Percentiles rank a stretch among this genome's conserved stretches.
phyloP scores from a whole-genome alignment of 352 stramenopile species.

The Pythium sukuiense region DNA sequence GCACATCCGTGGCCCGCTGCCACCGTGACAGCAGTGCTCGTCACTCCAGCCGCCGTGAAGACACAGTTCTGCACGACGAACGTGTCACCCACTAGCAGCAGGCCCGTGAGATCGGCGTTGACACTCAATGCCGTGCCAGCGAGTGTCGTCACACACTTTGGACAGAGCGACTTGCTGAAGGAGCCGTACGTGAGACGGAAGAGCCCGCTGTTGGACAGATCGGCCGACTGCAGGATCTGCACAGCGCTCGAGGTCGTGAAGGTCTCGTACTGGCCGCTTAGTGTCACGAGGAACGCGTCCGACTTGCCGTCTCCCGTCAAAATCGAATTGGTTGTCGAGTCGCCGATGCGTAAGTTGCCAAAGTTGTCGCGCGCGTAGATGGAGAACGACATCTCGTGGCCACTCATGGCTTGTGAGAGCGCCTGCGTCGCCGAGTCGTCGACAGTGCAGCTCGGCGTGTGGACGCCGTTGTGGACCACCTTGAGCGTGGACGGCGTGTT shows the following conservation, averaged over 20 bases:
- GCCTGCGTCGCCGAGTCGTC: constrained; percentile 66
- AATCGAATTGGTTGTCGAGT: constrained; percentile 65
- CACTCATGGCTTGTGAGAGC: constrained; percentile 81
- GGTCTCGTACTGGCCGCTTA: constrained; percentile 65
- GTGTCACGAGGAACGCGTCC: constrained; percentile 91
- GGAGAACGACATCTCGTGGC: constrained; percentile 80
- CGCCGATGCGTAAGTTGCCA: constrained; percentile 88
- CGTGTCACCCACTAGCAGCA: constrained; percentile 53
- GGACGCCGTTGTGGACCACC: constrained; percentile 89
- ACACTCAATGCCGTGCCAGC: constrained; percentile 53
- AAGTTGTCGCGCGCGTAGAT: constrained; percentile 92
- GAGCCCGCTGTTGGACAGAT: constrained; percentile 33
- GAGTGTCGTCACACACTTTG: constrained; percentile 54
- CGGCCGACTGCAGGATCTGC: constrained; percentile 50
- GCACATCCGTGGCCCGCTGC: constrained; percentile 55
- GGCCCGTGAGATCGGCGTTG: constrained; percentile 57
- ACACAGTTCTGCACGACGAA: constrained; percentile 75
- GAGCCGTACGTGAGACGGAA: constrained; percentile 78
- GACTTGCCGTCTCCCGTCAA: constrained; percentile 81
- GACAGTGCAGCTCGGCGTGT: constrained; percentile 87
- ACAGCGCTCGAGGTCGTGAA: constrained; percentile 90
- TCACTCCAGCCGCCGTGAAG: constrained; percentile 53
- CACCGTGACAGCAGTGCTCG: constrained; percentile 50
- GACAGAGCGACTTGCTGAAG: constrained; percentile 55
- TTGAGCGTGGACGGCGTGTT: constrained; percentile 61